Evolutionary conservation across 352 stramenopile species (phyloP), one percentile per base, ranked within the genome.

Genomic region (Phytopythium litorale): DNA sequence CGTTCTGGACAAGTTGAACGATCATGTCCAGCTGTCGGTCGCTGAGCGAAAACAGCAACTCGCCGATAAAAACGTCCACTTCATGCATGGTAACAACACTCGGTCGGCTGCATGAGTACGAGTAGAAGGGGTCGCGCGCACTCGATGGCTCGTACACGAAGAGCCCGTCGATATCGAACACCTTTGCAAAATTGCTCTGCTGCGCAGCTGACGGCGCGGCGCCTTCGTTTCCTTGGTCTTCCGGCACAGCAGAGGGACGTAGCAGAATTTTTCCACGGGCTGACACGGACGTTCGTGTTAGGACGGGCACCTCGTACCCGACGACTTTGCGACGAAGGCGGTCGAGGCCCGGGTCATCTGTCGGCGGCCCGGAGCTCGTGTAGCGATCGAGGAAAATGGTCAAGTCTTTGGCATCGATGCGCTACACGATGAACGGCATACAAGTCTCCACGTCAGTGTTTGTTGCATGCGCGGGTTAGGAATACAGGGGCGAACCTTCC

Each of bases 381-480:
- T 94, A 95, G 32, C 87, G 72, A 70, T 95, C 87, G 2, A 95
- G 58, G 46, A 95, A 95, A 50, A 94, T 89, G 1, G 87, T 94
- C 23, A 95, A 57, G 49, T 95, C 87, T 48, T 87, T 89, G 5
- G 73, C 79, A 30, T 93, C 84, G 51, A 92, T 79, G 6, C 72
- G 56, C 74, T 89, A 37, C 23, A 15, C 56, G 30, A 16, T 16
- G 16, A 19, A 64, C 67, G 65, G 3, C 46, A 35, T 5, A 19
- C 16, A 4, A 21, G 19, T 21, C 21, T 11, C 46, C 21, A 61
- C 38, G 32, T 58, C 4, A 54, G 16, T 50, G 3, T 11, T 40
- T 15, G 35, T 40, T 40, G 8, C 35, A 40, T 40, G 35, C 42
- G 4, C 8, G 6, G 18, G 18, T 23, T 21, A 2, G 15, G 18